These are phyloP conservation scores for Plectosphaerella plurivora DNA, from an alignment of 2,329 filamentous ascomycete genomes.

Conservation along the genomic window DNA sequence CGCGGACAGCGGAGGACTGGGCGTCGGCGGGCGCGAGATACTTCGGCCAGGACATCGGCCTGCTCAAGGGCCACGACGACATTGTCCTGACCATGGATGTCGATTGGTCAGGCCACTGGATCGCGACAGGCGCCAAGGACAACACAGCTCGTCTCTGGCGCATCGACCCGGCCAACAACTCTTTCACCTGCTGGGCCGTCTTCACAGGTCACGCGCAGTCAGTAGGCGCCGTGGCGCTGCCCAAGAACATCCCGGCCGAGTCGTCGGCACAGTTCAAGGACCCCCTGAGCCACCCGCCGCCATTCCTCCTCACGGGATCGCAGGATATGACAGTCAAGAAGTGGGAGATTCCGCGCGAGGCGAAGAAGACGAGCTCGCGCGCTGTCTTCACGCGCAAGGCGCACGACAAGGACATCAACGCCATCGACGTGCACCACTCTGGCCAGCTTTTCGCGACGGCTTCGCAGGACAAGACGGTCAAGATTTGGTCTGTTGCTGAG, in stretches of 20 bases:
- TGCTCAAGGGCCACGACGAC: conserved; percentile 87
- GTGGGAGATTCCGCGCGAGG: conserved; percentile 71
- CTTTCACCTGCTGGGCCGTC: conserved; percentile 73
- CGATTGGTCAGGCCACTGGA: conserved; percentile 96
- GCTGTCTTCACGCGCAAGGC: conserved; percentile 88
- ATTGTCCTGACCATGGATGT: conserved; percentile 93
- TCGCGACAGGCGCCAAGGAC: conserved; percentile 94
- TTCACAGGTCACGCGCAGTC: conserved; percentile 95
- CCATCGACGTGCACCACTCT: conserved; percentile 73
- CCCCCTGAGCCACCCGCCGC: conserved; percentile 74
- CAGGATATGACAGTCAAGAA: conserved; percentile 94
- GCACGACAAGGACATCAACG: conserved; percentile 98
- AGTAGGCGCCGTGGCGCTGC: conserved; percentile 81
- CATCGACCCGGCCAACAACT: conserved; percentile 69
- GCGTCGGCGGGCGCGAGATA: conserved; percentile 39
- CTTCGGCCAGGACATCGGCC: conserved; percentile 84
- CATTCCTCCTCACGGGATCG: conserved; percentile 85
- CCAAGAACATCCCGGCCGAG: conserved; percentile 62
- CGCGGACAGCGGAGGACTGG: conserved; percentile 14
- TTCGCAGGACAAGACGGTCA: conserved; percentile 93
- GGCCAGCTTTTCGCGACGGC: conserved; percentile 88
- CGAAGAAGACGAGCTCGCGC: conserved; percentile 45
- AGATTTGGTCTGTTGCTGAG: conserved; percentile 89
- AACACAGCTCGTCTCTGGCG: conserved; percentile 91
- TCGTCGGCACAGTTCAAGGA: conserved; percentile 67